phyloP scores from a whole-genome alignment of 169 alveolate species.

The Eimeria necatrix region DNA sequence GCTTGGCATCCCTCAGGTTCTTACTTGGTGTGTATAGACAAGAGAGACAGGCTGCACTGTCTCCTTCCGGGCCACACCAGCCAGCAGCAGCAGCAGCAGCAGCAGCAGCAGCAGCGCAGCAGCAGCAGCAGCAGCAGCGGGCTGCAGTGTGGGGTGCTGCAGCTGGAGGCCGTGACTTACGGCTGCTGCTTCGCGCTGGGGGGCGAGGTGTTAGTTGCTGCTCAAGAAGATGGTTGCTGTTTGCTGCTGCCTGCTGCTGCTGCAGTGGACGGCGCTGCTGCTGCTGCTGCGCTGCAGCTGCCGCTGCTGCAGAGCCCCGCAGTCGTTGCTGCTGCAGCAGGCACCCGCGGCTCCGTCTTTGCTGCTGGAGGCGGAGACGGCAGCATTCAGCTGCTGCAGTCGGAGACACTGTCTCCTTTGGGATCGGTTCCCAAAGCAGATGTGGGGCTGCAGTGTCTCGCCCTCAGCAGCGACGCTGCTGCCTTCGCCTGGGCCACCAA shows the following conservation, averaged over 20 bases:
- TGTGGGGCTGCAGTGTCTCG: not conserved
- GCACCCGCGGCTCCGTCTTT: not conserved
- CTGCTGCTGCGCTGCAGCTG: too few species aligned
- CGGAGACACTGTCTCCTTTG: not conserved
- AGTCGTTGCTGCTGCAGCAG: not conserved
- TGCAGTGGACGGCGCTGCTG: not conserved
- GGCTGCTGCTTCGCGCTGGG: constrained; percentile 9
- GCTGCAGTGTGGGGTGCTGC: not conserved
- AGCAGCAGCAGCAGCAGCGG: constrained; percentile 23
- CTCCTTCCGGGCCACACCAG: not conserved
- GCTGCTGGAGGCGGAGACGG: constrained; percentile 6
- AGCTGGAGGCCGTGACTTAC: constrained; percentile 6
- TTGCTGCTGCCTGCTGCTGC: not conserved
- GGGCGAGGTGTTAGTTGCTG: not conserved
- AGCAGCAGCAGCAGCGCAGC: constrained; percentile 44
- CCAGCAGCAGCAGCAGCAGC: constrained; percentile 38
- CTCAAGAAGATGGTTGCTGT: constrained; percentile 56
- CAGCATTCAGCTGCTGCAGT: not conserved
- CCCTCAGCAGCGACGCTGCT: not conserved
- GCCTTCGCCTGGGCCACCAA: not conserved
- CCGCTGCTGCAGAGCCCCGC: not conserved
- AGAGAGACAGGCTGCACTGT: constrained; percentile 16
- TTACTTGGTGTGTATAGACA: constrained; percentile 25
- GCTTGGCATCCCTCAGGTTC: constrained; percentile 19
- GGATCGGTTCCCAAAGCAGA: not conserved